A percentile compares a stretch with the other conserved stretches of the same genome.
phyloP scores from a whole-genome alignment of 768 basidiomycete species.

The Boletus fagicola region DNA sequence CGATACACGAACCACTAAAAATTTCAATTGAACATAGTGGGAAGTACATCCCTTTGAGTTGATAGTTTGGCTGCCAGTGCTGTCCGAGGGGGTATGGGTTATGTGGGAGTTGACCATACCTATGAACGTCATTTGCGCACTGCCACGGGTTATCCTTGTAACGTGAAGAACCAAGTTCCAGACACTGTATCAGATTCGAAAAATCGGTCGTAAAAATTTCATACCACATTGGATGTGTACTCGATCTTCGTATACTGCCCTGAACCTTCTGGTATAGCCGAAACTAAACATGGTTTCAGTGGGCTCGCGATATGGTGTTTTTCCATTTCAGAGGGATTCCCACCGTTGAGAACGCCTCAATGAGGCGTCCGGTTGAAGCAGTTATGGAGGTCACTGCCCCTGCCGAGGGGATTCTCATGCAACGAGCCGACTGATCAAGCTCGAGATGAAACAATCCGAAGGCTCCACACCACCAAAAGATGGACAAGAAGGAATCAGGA shows the following conservation, averaged over 20 bases:
- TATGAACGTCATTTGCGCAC: neutral
- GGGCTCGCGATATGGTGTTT: neutral
- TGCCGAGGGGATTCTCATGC: neutral
- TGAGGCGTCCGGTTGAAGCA: neutral
- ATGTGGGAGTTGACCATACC: no score
- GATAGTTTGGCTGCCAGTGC: no score
- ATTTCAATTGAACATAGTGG: no score
- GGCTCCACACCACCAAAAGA: neutral
- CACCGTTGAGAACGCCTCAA: neutral
- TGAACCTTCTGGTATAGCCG: slow-evolving; percentile 8
- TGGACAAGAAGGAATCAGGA: neutral
- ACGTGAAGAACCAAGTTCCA: neutral
- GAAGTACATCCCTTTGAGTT: no score
- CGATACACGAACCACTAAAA: no score
- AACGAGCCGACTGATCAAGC: neutral
- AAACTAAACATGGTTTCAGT: neutral
- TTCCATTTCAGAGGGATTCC: slow-evolving; percentile 6
- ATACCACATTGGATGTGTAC: neutral
- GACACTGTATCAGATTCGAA: neutral
- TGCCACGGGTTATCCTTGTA: neutral
- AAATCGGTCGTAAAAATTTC: neutral
- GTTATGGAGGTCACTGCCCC: neutral
- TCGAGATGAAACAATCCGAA: neutral
- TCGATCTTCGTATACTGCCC: neutral
- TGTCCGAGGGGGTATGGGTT: no score